Base-by-base conservation (phyloP, 495 filamentous ascomycete species). In the Apodospora peruviana region DNA sequence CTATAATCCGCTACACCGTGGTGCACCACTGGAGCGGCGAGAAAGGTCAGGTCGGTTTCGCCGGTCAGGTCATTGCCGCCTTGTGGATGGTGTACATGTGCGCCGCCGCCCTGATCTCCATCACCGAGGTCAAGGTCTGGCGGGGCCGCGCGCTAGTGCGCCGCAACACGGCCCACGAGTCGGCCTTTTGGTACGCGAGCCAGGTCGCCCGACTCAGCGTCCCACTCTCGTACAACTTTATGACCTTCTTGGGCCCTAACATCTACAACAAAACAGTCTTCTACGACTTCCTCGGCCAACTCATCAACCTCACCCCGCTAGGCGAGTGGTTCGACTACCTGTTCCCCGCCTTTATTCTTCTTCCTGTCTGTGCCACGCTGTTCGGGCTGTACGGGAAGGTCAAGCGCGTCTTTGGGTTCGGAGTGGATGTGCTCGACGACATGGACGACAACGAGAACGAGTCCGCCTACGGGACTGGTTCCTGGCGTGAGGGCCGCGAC, bases 51-150 rank as follows among this genome's bases (percentile, higher is more conserved):
- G 77, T 96, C 56, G 86, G 87, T 11, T 86, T 96, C 53, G 83
- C 84, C 9, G 87, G 89, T 25, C 93, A 98, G 62, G 64, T 87
- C 40, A 86, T 87, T 41, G 85, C 91, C 9, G 84, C 88, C 9
- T 69, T 82, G 24, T 98, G 93, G 93, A 83, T 98, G 55, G 66
- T 90, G 21, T 98, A 96, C 72, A 96, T 97, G 91, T 76, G 71
- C 50, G 75, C 83, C 35, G 87, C 87, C 29, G 88, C 91, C 5
- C 79, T 97, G 37, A 85, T 82, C 47, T 89, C 88, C 29, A 80
- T 98, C 53, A 85, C 81, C 35, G 87, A 91, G 55, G 88, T 91
- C 57, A 91, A 91, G 58, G 87, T 96, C 23, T 98, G 93, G 93
- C 85, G 93, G 44, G 91, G 91, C 41, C 81, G 93, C 20, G 91